phyloP scores from a whole-genome alignment of 2,329 filamentous ascomycete species.

The Trichoderma arundinaceum region DNA sequence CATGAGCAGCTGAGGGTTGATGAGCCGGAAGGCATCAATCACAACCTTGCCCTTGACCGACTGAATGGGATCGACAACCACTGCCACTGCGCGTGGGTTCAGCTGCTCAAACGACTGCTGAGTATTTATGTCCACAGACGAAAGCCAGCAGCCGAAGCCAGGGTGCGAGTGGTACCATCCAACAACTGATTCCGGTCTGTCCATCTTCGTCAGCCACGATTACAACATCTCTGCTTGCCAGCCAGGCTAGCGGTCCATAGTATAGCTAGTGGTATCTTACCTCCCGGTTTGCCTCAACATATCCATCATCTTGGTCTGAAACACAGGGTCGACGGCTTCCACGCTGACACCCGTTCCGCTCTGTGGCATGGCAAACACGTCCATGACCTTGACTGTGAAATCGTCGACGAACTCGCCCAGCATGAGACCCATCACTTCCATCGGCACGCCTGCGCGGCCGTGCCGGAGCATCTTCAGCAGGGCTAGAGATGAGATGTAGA shows the following conservation, averaged over 20 bases:
- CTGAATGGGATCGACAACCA: slow-evolving; percentile 98
- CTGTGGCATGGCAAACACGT: slow-evolving; percentile 99
- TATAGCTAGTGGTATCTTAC: slow-evolving; percentile 55
- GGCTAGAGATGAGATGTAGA: slow-evolving; percentile 97
- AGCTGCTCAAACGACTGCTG: slow-evolving; percentile 99
- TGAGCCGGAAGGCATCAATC: slow-evolving; percentile 97
- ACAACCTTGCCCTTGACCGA: slow-evolving; percentile 99
- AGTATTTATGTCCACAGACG: slow-evolving; percentile 98
- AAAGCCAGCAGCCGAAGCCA: slow-evolving; percentile 98
- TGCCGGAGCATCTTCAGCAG: slow-evolving; percentile 98
- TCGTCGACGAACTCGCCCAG: slow-evolving; percentile 98
- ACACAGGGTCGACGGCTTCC: slow-evolving; percentile 96
- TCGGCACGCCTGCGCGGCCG: slow-evolving; percentile 94
- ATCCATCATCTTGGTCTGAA: slow-evolving; percentile 99
- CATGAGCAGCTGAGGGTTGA: slow-evolving; percentile 97
- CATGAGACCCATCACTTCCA: slow-evolving; percentile 99
- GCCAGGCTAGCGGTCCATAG: not conserved
- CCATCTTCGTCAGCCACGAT: slow-evolving; percentile 44
- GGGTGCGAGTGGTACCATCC: slow-evolving; percentile 99
- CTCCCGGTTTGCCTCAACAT: slow-evolving; percentile 97
- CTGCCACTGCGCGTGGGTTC: slow-evolving; percentile 92
- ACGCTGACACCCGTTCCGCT: slow-evolving; percentile 98
- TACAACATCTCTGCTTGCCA: not conserved
- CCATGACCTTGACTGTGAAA: slow-evolving; percentile 96
- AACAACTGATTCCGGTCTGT: slow-evolving; percentile 91